Conservation (phyloP, 768 basidiomycete genomes). For the Serpula lacrymans region DNA sequence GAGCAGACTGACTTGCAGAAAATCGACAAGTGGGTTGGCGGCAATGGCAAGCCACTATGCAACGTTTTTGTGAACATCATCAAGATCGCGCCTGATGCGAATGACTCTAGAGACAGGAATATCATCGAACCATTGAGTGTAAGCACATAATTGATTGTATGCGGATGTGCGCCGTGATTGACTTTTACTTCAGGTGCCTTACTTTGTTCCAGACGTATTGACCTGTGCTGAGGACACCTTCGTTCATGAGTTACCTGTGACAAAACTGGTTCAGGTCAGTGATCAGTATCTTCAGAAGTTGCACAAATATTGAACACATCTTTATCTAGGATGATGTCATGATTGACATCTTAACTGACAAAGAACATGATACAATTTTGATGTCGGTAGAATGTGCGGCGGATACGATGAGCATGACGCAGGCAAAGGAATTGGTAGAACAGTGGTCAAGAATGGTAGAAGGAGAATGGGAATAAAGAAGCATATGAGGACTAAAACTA, state of each 20-base stretch:
- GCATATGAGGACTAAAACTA: constrained; percentile 4
- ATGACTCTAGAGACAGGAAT: too few species aligned
- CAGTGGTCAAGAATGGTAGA: constrained; percentile 18
- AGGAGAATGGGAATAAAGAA: background rate
- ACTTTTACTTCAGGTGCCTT: constrained; percentile 27
- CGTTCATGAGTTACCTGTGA: constrained; percentile 15
- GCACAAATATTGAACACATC: background rate
- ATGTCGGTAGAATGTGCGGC: constrained; percentile 19
- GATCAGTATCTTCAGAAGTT: background rate
- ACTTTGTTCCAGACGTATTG: constrained; percentile 27
- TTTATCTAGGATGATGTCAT: constrained; percentile 30
- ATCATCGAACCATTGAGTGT: constrained; percentile 33
- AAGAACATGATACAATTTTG: constrained; percentile 12
- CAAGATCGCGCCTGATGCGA: constrained; percentile 28
- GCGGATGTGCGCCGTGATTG: background rate
- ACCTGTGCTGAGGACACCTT: constrained; percentile 7
- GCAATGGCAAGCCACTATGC: constrained; percentile 28
- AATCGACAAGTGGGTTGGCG: constrained; percentile 34
- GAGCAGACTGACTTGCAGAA: constrained; percentile 37
- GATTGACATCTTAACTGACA: constrained; percentile 26
- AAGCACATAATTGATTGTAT: constrained; percentile 4
- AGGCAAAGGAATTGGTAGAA: constrained; percentile 15
- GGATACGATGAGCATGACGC: constrained; percentile 11
- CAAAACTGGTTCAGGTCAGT: constrained; percentile 24
- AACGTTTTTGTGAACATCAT: constrained; percentile 46